Base-by-base conservation (phyloP, 106 monocot species). In the Cymbidium sinense region DNA sequence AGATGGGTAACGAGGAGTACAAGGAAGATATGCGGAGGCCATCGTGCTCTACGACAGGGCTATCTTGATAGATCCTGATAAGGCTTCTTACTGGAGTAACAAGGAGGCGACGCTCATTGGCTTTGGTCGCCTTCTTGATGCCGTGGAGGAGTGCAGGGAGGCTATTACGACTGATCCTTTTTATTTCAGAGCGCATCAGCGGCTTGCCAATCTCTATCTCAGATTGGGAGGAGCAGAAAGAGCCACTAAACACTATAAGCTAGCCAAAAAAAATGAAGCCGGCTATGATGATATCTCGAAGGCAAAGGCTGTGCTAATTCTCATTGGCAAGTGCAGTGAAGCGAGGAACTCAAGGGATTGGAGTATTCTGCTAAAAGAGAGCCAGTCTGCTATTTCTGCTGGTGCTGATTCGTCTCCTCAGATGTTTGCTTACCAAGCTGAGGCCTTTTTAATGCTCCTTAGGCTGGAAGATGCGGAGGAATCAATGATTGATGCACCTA, bases 1-100 rank as follows among this genome's bases (percentile, higher is more conserved):
- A 86, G 81, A 85, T 89, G 85, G 91, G 91, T 0, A 88, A 87
- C 44, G 75, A 85, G 83, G 91, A 89, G 88, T 91, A 85, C 81
- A 77, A 78, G 86, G 91, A 30, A 83, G 81, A 21, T 83, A 70
- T 50, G 85, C 61, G 0, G 86, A 91, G 61, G 91, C 91, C 0
- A 25, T 91, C 51, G 73, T 47, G 7, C 50, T 88, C 25, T 91
- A 86, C 43, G 88, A 91, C 1, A 71, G 75, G 47, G 88, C 91
- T 0, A 81, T 85, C 2, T 50, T 81, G 20, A 70, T 89, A 1
- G 85, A 88, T 62, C 80, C 85, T 2, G 62, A 50, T 5, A 86
- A 78, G 21, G 88, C 91, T 0, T 52, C 81, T 18, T 91, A 86
- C 65, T 58, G n/a, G 91, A 85, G 89, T 52, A 88, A 85, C 72